A percentile compares a stretch with the other conserved stretches of the same genome.
phyloP scores from a whole-genome alignment of 176 grass and related monocot genomes.

The Typha latifolia region DNA sequence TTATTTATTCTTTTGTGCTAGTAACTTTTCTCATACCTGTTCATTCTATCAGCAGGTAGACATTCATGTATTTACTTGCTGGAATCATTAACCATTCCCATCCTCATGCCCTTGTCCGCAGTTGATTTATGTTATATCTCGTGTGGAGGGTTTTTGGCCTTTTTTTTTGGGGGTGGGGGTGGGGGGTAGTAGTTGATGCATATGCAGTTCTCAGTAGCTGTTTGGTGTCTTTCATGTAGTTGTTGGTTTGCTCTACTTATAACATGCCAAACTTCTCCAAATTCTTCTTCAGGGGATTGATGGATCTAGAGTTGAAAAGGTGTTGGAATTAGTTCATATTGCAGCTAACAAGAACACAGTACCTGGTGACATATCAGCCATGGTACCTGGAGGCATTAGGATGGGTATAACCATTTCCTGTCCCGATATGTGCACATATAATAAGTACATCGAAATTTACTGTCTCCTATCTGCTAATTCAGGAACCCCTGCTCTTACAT shows the following conservation, averaged over 20 bases:
- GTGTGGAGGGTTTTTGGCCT: not conserved
- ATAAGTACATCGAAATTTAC: conserved; percentile 13
- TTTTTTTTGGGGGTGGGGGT: not conserved
- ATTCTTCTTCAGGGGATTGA: conserved; percentile 64
- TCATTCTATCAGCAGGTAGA: not conserved
- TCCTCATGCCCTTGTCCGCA: too few species aligned
- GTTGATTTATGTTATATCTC: too few species aligned
- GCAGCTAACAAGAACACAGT: conserved; percentile 99
- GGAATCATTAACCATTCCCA: too few species aligned
- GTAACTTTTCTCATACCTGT: not conserved
- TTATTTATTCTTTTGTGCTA: not conserved
- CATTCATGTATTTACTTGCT: not conserved
- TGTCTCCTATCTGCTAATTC: conserved; percentile 6
- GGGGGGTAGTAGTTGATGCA: too few species aligned
- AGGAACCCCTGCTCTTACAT: conserved; percentile 97
- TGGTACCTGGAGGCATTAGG: conserved; percentile 99
- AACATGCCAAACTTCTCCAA: conserved; percentile 12
- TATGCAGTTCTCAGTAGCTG: not conserved
- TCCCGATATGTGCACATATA: not conserved
- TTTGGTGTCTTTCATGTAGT: not conserved
- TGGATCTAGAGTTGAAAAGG: conserved; percentile 95
- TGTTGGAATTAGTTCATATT: conserved; percentile 92
- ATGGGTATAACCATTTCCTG: conserved; percentile 59
- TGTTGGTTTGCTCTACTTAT: conserved; percentile 1
- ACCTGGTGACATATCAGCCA: conserved; percentile 97